These are phyloP conservation scores for Helminthosporium solani DNA, from an alignment of 2,329 filamentous ascomycete genomes.

Conservation along the genomic window DNA sequence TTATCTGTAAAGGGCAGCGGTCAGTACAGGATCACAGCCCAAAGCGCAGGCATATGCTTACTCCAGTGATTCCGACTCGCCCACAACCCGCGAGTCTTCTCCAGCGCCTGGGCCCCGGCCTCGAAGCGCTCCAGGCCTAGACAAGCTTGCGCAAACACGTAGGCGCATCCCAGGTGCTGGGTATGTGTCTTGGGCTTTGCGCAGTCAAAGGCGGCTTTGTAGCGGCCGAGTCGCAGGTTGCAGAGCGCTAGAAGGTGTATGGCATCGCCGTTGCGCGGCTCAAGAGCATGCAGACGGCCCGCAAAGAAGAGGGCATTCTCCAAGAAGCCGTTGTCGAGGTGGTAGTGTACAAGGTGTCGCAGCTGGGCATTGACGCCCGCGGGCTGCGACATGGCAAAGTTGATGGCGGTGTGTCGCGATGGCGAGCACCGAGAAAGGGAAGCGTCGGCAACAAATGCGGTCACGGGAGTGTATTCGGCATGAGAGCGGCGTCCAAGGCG, in stretches of 20 bases:
- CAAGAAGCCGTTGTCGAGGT: conserved; percentile 84
- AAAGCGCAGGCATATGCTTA: conserved; percentile 47
- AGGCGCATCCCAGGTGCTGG: conserved; percentile 80
- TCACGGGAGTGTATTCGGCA: conserved; percentile 22
- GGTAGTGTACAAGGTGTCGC: conserved; percentile 66
- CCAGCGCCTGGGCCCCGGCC: conserved; percentile 80
- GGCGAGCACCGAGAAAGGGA: conserved; percentile 7
- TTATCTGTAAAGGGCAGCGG: conserved; percentile 49
- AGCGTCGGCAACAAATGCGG: conserved; percentile 9
- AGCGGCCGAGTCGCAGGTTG: conserved; percentile 78
- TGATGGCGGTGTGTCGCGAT: conserved; percentile 14
- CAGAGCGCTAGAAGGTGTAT: conserved; percentile 81
- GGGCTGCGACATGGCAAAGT: conserved; percentile 56
- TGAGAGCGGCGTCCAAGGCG: conserved; percentile 22
- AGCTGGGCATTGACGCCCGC: conserved; percentile 61
- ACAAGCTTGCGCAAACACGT: conserved; percentile 88
- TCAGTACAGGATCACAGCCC: conserved; percentile 12
- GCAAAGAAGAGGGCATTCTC: conserved; percentile 94
- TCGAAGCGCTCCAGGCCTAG: conserved; percentile 74
- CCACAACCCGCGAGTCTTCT: conserved; percentile 80
- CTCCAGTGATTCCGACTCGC: conserved; percentile 72
- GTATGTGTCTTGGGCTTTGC: conserved; percentile 70
- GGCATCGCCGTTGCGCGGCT: conserved; percentile 77
- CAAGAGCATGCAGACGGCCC: conserved; percentile 80
- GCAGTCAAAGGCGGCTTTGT: conserved; percentile 81